Evolutionary conservation across 2,329 filamentous ascomycete species (phyloP).

Genomic region (Colletotrichum shisoi): DNA sequence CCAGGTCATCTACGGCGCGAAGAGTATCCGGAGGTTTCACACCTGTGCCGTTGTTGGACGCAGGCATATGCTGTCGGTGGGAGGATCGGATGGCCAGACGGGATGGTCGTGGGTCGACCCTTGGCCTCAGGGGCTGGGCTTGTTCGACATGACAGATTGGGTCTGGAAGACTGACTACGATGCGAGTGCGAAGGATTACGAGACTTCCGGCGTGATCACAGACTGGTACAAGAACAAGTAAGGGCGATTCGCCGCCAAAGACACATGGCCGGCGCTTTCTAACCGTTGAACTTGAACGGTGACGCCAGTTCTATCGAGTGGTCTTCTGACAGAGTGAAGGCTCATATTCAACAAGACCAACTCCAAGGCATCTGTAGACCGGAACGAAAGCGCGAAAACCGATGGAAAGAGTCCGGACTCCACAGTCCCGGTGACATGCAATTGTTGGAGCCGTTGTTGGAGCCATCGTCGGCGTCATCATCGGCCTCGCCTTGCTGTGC

Average conservation of each 20-base stretch:
- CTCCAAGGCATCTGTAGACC: not conserved
- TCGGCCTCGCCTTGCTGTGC: constrained; percentile 11
- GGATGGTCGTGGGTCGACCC: constrained; percentile 22
- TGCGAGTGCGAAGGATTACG: constrained; percentile 26
- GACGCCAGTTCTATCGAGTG: constrained; percentile 17
- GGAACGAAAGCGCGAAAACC: not conserved
- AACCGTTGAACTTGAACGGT: not conserved
- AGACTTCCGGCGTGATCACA: constrained; percentile 3
- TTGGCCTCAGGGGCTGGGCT: constrained; percentile 30
- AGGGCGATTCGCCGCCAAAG: not conserved
- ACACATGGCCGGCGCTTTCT: not conserved
- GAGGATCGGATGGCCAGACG: constrained; percentile 14
- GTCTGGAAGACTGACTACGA: constrained; percentile 34
- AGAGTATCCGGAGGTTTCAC: constrained; percentile 2
- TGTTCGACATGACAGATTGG: constrained; percentile 35
- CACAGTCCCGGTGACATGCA: not conserved
- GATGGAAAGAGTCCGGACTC: not conserved
- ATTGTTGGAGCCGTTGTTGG: constrained; percentile 26
- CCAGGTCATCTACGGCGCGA: constrained; percentile 28
- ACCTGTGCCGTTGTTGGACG: constrained; percentile 31
- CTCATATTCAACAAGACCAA: constrained; percentile 9
- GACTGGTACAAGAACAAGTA: constrained; percentile 36
- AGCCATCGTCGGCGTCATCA: constrained; percentile 2
- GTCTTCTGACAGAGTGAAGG: constrained; percentile 25
- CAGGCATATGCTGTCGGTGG: constrained; percentile 36